Percentiles rank a stretch among this genome's conserved stretches.
These are phyloP conservation scores for Aphanomyces astaci DNA, from an alignment of 352 stramenopile species.

Conservation along the genomic window DNA sequence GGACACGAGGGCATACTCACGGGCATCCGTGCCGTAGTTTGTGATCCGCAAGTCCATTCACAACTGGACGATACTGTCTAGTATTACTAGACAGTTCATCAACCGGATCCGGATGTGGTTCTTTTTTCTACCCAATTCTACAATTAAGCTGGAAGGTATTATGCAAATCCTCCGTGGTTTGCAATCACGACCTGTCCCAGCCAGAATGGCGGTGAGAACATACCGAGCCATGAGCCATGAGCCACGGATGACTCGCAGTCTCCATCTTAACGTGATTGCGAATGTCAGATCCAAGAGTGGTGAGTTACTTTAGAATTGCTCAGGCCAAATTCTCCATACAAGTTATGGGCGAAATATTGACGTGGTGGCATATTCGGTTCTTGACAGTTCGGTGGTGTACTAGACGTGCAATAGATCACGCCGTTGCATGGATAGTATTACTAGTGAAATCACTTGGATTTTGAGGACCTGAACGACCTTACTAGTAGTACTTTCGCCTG, in stretches of 20 bases:
- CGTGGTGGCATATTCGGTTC: background rate
- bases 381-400: background rate
- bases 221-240: too few species aligned
- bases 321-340: too few species aligned
- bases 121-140: too few species aligned
- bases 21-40: conserved; percentile 11
- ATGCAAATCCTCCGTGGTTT: too few species aligned
- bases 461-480: background rate
- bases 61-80: background rate
- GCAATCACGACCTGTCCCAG: too few species aligned
- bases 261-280: too few species aligned
- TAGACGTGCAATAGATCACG: background rate
- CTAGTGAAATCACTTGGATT: background rate
- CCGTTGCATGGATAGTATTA: background rate
- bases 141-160: too few species aligned
- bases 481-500: background rate
- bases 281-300: too few species aligned
- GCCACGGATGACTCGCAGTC: too few species aligned
- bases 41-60: conserved; percentile 19
- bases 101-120: background rate
- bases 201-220: too few species aligned
- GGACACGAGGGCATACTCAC: conserved; percentile 9
- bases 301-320: too few species aligned
- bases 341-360: background rate
- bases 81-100: background rate